These are phyloP conservation scores for Nicotiana paniculata DNA, from an alignment of 257 asterid genomes.

Conservation along the genomic window DNA sequence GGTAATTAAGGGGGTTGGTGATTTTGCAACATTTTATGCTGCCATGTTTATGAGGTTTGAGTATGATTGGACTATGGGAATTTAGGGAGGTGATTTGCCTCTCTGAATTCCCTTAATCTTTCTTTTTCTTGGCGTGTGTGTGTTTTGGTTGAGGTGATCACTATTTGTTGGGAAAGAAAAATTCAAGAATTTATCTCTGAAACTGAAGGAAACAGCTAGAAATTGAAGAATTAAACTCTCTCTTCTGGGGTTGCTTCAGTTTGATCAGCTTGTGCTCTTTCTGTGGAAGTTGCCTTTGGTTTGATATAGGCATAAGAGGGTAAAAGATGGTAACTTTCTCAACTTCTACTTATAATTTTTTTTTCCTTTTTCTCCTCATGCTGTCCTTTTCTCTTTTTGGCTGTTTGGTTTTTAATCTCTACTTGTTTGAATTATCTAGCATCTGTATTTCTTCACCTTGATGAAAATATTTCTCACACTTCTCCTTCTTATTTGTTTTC, in stretches of 20 bases:
- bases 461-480: background rate
- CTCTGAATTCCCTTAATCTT: conserved; percentile 54
- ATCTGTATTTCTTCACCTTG: background rate
- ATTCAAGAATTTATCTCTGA: background rate
- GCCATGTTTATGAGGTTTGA: conserved; percentile 48
- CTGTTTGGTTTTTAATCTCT: background rate
- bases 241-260: conserved; percentile 4
- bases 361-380: background rate
- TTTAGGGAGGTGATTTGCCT: conserved; percentile 75
- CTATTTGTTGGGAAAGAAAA: background rate
- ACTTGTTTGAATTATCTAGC: background rate
- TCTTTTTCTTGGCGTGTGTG: background rate
- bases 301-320: conserved; percentile 1
- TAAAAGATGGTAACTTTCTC: conserved; percentile 16
- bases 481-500: background rate
- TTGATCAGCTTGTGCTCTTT: background rate
- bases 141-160: background rate
- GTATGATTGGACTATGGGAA: conserved; percentile 61
- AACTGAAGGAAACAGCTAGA: background rate
- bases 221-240: background rate
- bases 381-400: background rate
- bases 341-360: background rate
- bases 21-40: background rate
- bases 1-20: background rate
- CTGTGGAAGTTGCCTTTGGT: background rate